Percentiles rank a stretch among this genome's conserved stretches.
These are phyloP conservation scores for Friedmanniomyces simplex DNA, from an alignment of 495 filamentous ascomycete species.

Conservation along the genomic window DNA sequence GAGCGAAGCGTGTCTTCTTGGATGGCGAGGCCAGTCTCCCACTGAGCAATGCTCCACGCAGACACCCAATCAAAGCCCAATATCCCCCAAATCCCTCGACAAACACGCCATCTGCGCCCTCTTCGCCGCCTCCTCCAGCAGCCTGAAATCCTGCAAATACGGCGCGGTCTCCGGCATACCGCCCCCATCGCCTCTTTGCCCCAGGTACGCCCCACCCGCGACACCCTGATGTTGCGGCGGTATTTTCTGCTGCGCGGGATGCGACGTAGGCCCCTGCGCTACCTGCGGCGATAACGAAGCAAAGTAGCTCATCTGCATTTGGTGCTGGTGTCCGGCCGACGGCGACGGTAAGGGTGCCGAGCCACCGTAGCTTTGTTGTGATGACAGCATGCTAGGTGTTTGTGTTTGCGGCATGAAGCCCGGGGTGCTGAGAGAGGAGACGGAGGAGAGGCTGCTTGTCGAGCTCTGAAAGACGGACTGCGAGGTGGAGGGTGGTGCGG, in stretches of 20 bases:
- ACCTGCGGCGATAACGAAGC: constrained; percentile 16
- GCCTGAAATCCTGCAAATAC: constrained; percentile 67
- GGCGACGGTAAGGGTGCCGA: constrained; percentile 31
- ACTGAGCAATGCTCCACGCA: no score
- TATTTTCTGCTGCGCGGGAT: constrained; percentile 11
- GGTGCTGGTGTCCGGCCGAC: constrained; percentile 20
- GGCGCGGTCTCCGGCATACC: constrained; percentile 41
- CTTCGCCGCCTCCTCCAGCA: constrained; percentile 92
- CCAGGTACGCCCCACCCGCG: constrained; percentile 5
- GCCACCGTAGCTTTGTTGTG: background rate
- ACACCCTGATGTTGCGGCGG: constrained; percentile 2
- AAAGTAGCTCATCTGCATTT: constrained; percentile 7
- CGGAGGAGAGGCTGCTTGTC: constrained; percentile 23
- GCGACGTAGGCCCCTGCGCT: constrained; percentile 11
- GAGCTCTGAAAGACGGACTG: constrained; percentile 27
- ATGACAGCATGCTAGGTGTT: background rate
- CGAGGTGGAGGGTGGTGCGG: constrained; percentile 13
- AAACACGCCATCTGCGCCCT: constrained; percentile 80
- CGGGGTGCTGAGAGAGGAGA: constrained; percentile 10
- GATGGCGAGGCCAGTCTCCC: no score
- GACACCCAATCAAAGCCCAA: constrained; percentile 39
- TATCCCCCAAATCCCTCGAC: constrained; percentile 70
- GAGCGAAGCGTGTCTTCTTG: no score
- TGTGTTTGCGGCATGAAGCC: constrained; percentile 9
- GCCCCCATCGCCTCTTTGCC: constrained; percentile 16